A percentile compares a stretch with the other conserved stretches of the same genome.
Evolutionary conservation across 495 filamentous ascomycete genomes (phyloP).

Genomic region (Gamarada debralockiae): DNA sequence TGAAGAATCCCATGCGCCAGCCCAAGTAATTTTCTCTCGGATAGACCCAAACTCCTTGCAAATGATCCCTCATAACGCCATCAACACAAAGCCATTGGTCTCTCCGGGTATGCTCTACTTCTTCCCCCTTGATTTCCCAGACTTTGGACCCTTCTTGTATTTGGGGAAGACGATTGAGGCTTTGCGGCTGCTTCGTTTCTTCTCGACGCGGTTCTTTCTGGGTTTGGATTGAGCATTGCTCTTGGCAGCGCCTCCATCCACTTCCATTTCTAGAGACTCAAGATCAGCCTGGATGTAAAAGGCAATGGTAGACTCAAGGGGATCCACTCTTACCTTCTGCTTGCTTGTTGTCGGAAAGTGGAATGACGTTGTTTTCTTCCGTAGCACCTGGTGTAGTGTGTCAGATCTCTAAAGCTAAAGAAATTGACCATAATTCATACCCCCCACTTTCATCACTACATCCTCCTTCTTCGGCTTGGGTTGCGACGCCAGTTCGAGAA

Average conservation of each 20-base stretch:
- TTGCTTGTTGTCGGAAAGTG: slow-evolving; percentile 7
- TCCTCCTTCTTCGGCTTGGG: slow-evolving; percentile 45
- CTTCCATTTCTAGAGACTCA: slow-evolving; percentile 37
- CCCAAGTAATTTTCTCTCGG: too few species aligned
- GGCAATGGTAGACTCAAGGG: not conserved
- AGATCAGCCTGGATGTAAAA: not conserved
- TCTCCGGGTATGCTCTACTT: slow-evolving; percentile 5
- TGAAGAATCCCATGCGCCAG: too few species aligned
- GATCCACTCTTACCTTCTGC: slow-evolving; percentile 15
- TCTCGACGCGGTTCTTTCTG: slow-evolving; percentile 31
- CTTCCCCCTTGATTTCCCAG: slow-evolving; percentile 26
- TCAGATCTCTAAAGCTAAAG: not conserved
- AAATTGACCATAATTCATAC: slow-evolving; percentile 28
- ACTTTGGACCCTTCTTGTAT: slow-evolving; percentile 40
- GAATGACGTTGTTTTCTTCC: not conserved
- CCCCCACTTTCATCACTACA: slow-evolving; percentile 28
- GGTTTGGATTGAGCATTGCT: slow-evolving; percentile 14
- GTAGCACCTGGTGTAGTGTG: not conserved
- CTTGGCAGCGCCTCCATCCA: slow-evolving; percentile 37
- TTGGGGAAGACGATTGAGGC: slow-evolving; percentile 41
- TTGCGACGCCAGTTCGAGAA: slow-evolving; percentile 68
- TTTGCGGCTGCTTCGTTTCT: slow-evolving; percentile 34
- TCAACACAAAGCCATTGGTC: not conserved
- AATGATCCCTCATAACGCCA: slow-evolving; percentile 15
- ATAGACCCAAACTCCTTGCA: not conserved